Evolutionary conservation across 768 basidiomycete species (phyloP), one percentile per base, ranked within the genome.

Genomic region (Agrocybe pediades): DNA sequence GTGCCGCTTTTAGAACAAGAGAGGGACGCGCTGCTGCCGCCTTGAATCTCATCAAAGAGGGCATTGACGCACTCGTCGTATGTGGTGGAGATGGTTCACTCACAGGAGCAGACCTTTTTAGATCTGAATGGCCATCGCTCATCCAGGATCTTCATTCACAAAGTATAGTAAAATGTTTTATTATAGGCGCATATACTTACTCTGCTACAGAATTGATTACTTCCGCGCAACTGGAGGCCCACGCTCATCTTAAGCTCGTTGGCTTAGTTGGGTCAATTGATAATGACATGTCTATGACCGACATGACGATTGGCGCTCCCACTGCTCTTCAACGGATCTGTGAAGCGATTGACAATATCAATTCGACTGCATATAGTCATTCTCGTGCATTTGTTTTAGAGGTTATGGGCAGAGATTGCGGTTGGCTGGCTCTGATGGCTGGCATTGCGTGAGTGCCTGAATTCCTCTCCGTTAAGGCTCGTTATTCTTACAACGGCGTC

Each of bases 231-330:
- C 78, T 80, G 27, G 66, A 78, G n/a, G 73, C 74, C 13, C 88
- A 95, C 63, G 77, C 84, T 20, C 91, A 98, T 64, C 87, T 99
- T 58, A 90, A 84, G 70, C 97, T 99, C 61, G 96, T 96, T 57
- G 97, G 97, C n/a, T 85, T 99, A 39, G 97, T 98, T 55, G 97
- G 97, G 29, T 96, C 94, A 3, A 98, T 99, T 66, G 97, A 99
- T 73, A 99, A 99, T 65, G 97, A 98, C 68, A 98, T 99, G 95
- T 90, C 91, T 15, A 80, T 96, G 83, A 98, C 97, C 17, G 95
- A 98, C 71, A 71, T 97, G 65, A 99, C 97, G 6, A 98, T 98
- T 65, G 97, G 96, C 44, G 96, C 95, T 1, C 86, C 92, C 0
- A 99, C 96, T 2, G 96, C 96, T 17, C 75, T 99, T 30, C 95